phyloP scores from a whole-genome alignment of 2,329 filamentous ascomycete species.

The Fusarium phyllophilum region DNA sequence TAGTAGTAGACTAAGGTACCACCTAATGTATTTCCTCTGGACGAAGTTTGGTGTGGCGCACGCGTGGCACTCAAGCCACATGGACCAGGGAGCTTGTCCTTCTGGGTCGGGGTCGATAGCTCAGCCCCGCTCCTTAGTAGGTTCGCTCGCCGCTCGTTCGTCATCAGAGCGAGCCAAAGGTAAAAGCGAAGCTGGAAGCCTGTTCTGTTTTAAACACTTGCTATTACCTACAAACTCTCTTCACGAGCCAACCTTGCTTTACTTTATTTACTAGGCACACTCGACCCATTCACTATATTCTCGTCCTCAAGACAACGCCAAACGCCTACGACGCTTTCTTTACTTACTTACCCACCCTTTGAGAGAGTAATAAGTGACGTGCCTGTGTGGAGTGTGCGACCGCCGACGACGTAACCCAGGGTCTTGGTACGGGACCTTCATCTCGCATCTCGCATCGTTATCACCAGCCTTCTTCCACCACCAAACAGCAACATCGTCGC shows the following conservation, averaged over 20 bases:
- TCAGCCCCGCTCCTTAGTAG: slow-evolving; percentile 30
- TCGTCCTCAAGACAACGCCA: background rate
- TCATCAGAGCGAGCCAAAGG: slow-evolving; percentile 29
- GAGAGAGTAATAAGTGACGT: slow-evolving; percentile 29
- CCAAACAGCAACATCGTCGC: background rate
- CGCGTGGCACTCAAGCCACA: slow-evolving; percentile 29
- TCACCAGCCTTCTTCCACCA: slow-evolving; percentile 1
- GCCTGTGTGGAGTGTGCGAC: slow-evolving; percentile 34
- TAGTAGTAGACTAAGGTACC: too few species aligned
- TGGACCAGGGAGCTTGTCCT: slow-evolving; percentile 11
- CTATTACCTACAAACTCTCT: background rate
- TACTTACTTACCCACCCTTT: background rate
- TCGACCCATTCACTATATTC: background rate
- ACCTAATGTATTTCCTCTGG: too few species aligned
- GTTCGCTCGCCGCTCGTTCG: slow-evolving; percentile 30
- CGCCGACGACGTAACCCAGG: slow-evolving; percentile 28
- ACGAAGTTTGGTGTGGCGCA: slow-evolving; percentile 25
- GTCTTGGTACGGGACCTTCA: slow-evolving; percentile 30
- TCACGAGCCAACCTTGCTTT: background rate
- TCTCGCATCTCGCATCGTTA: slow-evolving; percentile 13
- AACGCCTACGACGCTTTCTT: slow-evolving; percentile 5
- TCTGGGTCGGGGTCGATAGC: background rate
- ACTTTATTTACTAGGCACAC: background rate
- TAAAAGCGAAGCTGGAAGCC: slow-evolving; percentile 16
- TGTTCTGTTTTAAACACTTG: slow-evolving; percentile 17